Evolutionary conservation across 257 asterid species (phyloP).

Genomic region (Solanum tarijense): DNA sequence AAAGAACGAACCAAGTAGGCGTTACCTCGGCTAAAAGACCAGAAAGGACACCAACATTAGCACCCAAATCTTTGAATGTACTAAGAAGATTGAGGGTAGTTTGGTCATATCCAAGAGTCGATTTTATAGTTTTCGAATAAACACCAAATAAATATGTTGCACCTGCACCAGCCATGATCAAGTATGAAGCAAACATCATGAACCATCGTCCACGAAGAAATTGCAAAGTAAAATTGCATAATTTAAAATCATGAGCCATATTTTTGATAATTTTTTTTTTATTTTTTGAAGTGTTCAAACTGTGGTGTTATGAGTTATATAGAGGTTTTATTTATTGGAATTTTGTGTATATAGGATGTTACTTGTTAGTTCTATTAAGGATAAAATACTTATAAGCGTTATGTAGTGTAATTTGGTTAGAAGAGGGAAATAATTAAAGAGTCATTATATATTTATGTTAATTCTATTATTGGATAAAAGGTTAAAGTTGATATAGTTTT

Average conservation of each 20-base stretch:
- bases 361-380: background rate
- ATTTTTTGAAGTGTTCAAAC: background rate
- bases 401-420: background rate
- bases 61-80: slow-evolving; percentile 20
- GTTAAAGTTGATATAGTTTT: background rate
- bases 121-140: slow-evolving; percentile 20
- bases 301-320: background rate
- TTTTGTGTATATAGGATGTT: background rate
- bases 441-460: background rate
- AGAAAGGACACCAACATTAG: slow-evolving; percentile 24
- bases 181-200: slow-evolving; percentile 24
- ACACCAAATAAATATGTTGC: slow-evolving; percentile 25
- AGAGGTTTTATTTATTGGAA: background rate
- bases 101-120: slow-evolving; percentile 23
- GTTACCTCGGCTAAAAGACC: slow-evolving; percentile 26
- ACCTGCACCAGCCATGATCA: slow-evolving; percentile 27
- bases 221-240: background rate
- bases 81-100: slow-evolving; percentile 22
- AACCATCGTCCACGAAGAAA: slow-evolving; percentile 23
- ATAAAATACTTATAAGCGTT: background rate
- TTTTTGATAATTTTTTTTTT: background rate
- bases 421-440: background rate
- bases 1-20: slow-evolving; percentile 19
- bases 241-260: background rate
- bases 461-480: background rate